phyloP scores from a whole-genome alignment of 2,329 filamentous ascomycete genomes.

The Dothideomycetes sp. region DNA sequence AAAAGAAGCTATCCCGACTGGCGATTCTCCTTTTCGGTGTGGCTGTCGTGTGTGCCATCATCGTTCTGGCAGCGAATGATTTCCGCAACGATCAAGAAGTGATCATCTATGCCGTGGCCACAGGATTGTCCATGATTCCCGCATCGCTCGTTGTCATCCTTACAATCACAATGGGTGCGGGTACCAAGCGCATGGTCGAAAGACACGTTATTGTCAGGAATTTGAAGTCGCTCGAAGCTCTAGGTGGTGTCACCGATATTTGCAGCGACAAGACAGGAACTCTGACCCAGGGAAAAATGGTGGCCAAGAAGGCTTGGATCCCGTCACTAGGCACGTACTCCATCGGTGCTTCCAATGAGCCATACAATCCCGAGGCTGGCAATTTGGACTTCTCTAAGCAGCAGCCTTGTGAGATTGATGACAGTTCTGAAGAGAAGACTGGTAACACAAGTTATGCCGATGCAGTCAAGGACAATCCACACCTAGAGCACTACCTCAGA shows the following conservation, averaged over 20 bases:
- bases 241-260: slow-evolving; percentile 53
- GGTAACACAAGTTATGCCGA: slow-evolving; percentile 3
- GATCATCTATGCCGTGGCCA: slow-evolving; percentile 56
- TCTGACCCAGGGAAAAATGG: slow-evolving; percentile 46
- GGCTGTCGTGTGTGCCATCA: slow-evolving; percentile 54
- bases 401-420: slow-evolving; percentile 9
- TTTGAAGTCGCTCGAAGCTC: slow-evolving; percentile 52
- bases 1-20: slow-evolving; percentile 71
- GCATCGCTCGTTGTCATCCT: slow-evolving; percentile 33
- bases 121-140: slow-evolving; percentile 51
- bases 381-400: slow-evolving; percentile 34
- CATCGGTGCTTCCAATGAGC: slow-evolving; percentile 45
- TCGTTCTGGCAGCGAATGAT: slow-evolving; percentile 51
- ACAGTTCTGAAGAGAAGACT: slow-evolving; percentile 8
- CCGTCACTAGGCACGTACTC: slow-evolving; percentile 50
- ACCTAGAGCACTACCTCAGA: slow-evolving; percentile 37
- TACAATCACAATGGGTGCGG: slow-evolving; percentile 38
- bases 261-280: slow-evolving; percentile 63
- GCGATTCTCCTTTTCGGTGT: slow-evolving; percentile 66
- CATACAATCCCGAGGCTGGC: slow-evolving; percentile 50
- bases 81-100: slow-evolving; percentile 46
- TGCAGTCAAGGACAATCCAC: slow-evolving; percentile 5
- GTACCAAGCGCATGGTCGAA: slow-evolving; percentile 53
- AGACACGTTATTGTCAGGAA: slow-evolving; percentile 56
- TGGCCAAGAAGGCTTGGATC: slow-evolving; percentile 51